These are phyloP conservation scores for Pseudogymnoascus sp. DNA, from an alignment of 2,329 filamentous ascomycete species.

Conservation along the genomic window DNA sequence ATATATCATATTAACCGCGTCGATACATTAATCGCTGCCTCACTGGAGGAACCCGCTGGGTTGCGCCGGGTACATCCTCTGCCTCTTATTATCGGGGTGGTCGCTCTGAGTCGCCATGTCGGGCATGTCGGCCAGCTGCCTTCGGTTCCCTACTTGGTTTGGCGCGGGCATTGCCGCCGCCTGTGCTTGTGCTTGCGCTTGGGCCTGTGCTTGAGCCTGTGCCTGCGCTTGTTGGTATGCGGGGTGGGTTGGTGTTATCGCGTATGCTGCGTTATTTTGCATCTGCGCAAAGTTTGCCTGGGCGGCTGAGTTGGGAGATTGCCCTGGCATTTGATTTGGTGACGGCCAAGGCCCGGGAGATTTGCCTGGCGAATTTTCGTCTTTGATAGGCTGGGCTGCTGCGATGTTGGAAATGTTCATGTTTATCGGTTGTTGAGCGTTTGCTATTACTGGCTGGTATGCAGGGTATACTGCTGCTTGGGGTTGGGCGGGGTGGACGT, in stretches of 20 bases:
- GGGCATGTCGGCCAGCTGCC: background rate
- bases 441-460: slow-evolving; percentile 12
- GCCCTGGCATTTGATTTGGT: slow-evolving; percentile 24
- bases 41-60: slow-evolving; percentile 20
- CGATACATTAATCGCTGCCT: slow-evolving; percentile 5
- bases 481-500: slow-evolving; percentile 13
- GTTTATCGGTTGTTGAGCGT: slow-evolving; percentile 20
- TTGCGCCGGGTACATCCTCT: slow-evolving; percentile 25
- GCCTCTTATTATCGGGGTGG: slow-evolving; percentile 28
- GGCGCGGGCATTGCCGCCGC: slow-evolving; percentile 1
- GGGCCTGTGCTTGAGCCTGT: background rate
- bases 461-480: slow-evolving; percentile 21
- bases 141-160: background rate
- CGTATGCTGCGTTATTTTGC: slow-evolving; percentile 22
- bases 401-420: slow-evolving; percentile 26
- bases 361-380: slow-evolving; percentile 28
- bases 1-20: slow-evolving; percentile 4
- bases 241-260: slow-evolving; percentile 23
- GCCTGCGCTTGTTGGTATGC: slow-evolving; percentile 14
- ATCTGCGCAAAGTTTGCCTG: slow-evolving; percentile 24
- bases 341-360: slow-evolving; percentile 29
- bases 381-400: slow-evolving; percentile 24
- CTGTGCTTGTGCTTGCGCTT: slow-evolving; percentile 5
- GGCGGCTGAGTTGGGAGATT: slow-evolving; percentile 22
- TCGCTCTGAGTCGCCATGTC: slow-evolving; percentile 17